Evolutionary conservation across 2,329 filamentous ascomycete species (phyloP).

Genomic region (Simplicillium sp.): DNA sequence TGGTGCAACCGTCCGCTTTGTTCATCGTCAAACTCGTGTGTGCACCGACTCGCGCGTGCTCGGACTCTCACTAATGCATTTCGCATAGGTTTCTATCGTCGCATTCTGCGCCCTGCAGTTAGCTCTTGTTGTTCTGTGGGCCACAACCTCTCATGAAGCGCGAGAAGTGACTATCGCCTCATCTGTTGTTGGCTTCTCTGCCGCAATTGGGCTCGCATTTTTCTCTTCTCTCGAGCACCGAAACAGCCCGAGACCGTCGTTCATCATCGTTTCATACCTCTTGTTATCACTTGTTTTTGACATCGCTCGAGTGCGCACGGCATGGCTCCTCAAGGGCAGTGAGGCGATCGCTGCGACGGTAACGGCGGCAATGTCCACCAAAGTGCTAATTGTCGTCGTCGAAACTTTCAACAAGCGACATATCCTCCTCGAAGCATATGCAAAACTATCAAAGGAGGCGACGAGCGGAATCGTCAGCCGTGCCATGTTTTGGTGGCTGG

Average conservation of each 20-base stretch:
- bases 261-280: slow-evolving; percentile 1
- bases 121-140: slow-evolving; percentile 3
- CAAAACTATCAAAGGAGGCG: slow-evolving; percentile 1
- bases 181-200: background rate
- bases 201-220: background rate
- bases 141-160: slow-evolving; percentile 2
- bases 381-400: background rate
- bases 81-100: background rate
- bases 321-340: background rate
- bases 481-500: slow-evolving; percentile 4
- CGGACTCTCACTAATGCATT: too few relatives aligned
- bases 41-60: too few relatives aligned
- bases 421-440: slow-evolving; percentile 1
- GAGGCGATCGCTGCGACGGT: background rate
- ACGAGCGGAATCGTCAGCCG: slow-evolving; percentile 3
- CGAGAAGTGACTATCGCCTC: slow-evolving; percentile 1
- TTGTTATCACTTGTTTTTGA: slow-evolving; percentile 2
- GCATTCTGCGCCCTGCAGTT: slow-evolving; percentile 5
- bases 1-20: slow-evolving; percentile 2
- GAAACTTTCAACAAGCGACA: slow-evolving; percentile 2
- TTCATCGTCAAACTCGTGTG: slow-evolving; percentile 2
- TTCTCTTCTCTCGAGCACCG: slow-evolving; percentile 1
- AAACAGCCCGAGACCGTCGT: slow-evolving; percentile 2
- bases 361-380: background rate
- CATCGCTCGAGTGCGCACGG: slow-evolving; percentile 1